Evolutionary conservation across 345 rosid species (phyloP), one percentile per base, ranked within the genome.

Genomic region (Eucalyptus lansdowneana): DNA sequence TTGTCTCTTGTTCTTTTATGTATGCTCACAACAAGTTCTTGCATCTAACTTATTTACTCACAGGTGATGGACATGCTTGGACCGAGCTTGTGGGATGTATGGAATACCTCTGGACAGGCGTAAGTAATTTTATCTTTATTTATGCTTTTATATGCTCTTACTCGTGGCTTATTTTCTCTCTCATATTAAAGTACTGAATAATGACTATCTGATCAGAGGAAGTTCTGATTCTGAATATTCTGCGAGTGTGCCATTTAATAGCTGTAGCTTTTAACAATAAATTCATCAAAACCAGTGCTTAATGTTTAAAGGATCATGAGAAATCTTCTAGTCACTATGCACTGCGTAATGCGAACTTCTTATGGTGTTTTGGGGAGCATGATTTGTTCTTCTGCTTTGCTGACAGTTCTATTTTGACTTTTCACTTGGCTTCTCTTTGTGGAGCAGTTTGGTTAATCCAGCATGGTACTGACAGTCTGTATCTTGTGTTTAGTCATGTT

Each of bases 41-140:
- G 67, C 76, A 89, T 85, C 80, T 88, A 54, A 90, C 80, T 91
- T 60, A 51, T 89, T 87, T 44, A 56, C 80, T 62, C 29, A 58
- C 92, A 98, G 99, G 99, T 96, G 89, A 98, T 98, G 99, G 99
- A 98, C 94, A 97, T 97, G 91, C 93, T 98, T 86, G 99, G 99
- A 53, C 99, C 99, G 10, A 98, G 99, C 91, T 94, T 97, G 91
- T 98, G 99, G 99, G 99, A 98, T 93, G 95, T 96, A 67, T 98
- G 99, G 99, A 98, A 96, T 93, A 91, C 96, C 81, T 95, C 97
- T 87, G 97, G 99, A 89, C 98, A 97, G 92, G 93, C 97, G 99
- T 98, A 90, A 95, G 99, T 95, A 80, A n/a, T 37, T 76, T 89
- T 54, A 13, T 72, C n/a, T 88, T 91, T 90, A 51, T 90, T 88